These are phyloP conservation scores for Yamadazyma sp. DNA, from an alignment of 805 yeast species.

Conservation along the genomic window DNA sequence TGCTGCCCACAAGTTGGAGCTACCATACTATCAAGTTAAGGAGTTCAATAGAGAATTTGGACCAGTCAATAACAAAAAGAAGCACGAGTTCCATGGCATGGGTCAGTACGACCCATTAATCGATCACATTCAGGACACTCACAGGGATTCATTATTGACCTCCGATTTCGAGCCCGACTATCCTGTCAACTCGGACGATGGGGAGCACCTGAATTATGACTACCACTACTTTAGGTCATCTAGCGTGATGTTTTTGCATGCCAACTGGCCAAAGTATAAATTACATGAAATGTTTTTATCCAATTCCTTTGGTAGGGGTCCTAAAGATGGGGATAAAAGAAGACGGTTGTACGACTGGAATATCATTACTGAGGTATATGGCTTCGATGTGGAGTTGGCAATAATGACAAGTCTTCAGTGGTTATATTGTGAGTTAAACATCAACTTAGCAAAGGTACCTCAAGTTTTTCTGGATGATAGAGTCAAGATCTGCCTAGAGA, in stretches of 20 bases:
- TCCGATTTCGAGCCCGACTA: slow-evolving; percentile 18
- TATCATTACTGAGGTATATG: slow-evolving; percentile 23
- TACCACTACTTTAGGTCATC: slow-evolving; percentile 30
- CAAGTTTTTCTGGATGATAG: slow-evolving; percentile 21
- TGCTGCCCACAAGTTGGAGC: slow-evolving; percentile 37
- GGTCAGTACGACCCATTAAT: slow-evolving; percentile 39
- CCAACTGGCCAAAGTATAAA: slow-evolving; percentile 38
- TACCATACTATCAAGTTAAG: slow-evolving; percentile 38
- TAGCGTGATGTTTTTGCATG: slow-evolving; percentile 33
- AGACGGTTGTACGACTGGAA: slow-evolving; percentile 29
- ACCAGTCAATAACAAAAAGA: slow-evolving; percentile 23
- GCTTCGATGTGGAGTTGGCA: slow-evolving; percentile 29
- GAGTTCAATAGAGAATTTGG: slow-evolving; percentile 40
- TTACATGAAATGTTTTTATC: slow-evolving; percentile 25
- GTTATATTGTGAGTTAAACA: slow-evolving; percentile 27
- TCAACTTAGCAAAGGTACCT: slow-evolving; percentile 24
- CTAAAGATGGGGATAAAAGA: slow-evolving; percentile 20
- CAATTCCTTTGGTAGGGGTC: slow-evolving; percentile 30
- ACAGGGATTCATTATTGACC: slow-evolving; percentile 11
- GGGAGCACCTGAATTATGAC: slow-evolving; percentile 24
- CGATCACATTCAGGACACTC: slow-evolving; percentile 20
- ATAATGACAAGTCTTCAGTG: slow-evolving; percentile 28
- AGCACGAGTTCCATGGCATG: slow-evolving; percentile 34
- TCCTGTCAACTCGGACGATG: slow-evolving; percentile 24
- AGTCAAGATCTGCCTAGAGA: slow-evolving; percentile 23